A percentile compares a stretch with the other conserved stretches of the same genome.
phyloP scores from a whole-genome alignment of 768 basidiomycete species.

The Vararia minispora region DNA sequence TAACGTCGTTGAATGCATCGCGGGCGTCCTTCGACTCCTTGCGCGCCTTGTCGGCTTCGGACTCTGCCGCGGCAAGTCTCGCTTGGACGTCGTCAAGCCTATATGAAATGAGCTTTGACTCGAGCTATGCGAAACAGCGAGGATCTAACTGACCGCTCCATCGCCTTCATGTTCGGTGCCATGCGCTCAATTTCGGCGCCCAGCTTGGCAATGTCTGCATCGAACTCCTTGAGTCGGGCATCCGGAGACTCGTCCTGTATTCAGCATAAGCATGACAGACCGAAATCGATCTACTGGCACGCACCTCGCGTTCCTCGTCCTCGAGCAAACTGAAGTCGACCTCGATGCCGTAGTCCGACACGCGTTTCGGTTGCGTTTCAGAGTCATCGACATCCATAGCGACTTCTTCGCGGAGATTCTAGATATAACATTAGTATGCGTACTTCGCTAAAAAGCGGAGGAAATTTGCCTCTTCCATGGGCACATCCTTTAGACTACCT shows the following conservation, averaged over 20 bases:
- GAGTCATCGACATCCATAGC: slow-evolving; percentile 82
- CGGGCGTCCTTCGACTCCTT: slow-evolving; percentile 85
- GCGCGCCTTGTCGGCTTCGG: slow-evolving; percentile 84
- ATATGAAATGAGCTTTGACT: neutral
- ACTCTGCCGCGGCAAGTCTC: slow-evolving; percentile 81
- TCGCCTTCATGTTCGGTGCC: slow-evolving; percentile 96
- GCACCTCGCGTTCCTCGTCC: slow-evolving; percentile 63
- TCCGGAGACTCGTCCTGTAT: slow-evolving; percentile 50
- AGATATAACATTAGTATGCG: neutral
- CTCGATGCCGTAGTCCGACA: slow-evolving; percentile 81
- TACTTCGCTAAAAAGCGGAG: neutral
- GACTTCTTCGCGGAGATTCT: slow-evolving; percentile 77
- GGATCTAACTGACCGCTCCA: slow-evolving; percentile 52
- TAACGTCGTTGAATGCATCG: slow-evolving; percentile 85
- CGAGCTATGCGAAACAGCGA: neutral
- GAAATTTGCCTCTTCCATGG: slow-evolving; percentile 83
- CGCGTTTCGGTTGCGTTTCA: slow-evolving; percentile 51
- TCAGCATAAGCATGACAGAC: neutral
- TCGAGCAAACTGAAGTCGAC: slow-evolving; percentile 71
- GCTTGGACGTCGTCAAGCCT: slow-evolving; percentile 78
- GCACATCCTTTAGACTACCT: slow-evolving; percentile 77
- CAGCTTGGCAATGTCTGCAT: slow-evolving; percentile 59
- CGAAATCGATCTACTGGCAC: slow-evolving; percentile 16
- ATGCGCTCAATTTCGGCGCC: slow-evolving; percentile 80
- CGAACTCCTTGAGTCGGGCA: slow-evolving; percentile 58